These are phyloP conservation scores for Xylaria bambusicola DNA, from an alignment of 495 filamentous ascomycete species.

Conservation along the genomic window DNA sequence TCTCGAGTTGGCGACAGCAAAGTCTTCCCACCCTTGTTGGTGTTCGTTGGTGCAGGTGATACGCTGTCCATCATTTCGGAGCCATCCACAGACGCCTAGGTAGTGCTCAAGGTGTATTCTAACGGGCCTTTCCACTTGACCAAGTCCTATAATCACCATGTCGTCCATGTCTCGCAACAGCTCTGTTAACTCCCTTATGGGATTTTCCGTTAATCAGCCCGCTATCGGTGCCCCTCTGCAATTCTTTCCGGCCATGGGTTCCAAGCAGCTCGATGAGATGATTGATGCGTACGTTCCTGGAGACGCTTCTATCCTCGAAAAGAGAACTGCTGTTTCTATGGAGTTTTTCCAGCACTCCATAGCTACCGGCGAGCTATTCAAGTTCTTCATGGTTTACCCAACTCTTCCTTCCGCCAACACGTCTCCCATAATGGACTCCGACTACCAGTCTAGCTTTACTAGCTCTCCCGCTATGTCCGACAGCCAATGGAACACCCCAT, in stretches of 20 bases:
- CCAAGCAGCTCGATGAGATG: slow-evolving; percentile 54
- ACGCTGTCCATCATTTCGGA: slow-evolving; percentile 3
- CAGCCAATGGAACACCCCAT: slow-evolving; percentile 43
- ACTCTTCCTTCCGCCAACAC: slow-evolving; percentile 36
- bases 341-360: slow-evolving; percentile 53
- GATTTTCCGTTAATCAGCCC: slow-evolving; percentile 53
- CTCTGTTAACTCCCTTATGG: slow-evolving; percentile 42
- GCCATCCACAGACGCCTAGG: slow-evolving; percentile 12
- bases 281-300: slow-evolving; percentile 54
- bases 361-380: slow-evolving; percentile 49
- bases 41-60: slow-evolving; percentile 20
- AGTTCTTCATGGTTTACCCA: slow-evolving; percentile 52
- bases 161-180: slow-evolving; percentile 42
- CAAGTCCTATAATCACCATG: slow-evolving; percentile 24
- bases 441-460: slow-evolving; percentile 46
- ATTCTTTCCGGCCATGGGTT: slow-evolving; percentile 56
- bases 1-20: slow-evolving; percentile 19
- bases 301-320: slow-evolving; percentile 50
- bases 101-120: slow-evolving; percentile 20
- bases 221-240: slow-evolving; percentile 51
- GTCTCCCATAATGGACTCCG: slow-evolving; percentile 47
- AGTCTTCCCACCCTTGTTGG: slow-evolving; percentile 16
- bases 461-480: slow-evolving; percentile 46
- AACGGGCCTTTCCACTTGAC: slow-evolving; percentile 3
- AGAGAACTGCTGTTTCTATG: slow-evolving; percentile 54